Evolutionary conservation across 1,284 basidiomycete species (phyloP).

Genomic region (Microbotryum violaceum): DNA sequence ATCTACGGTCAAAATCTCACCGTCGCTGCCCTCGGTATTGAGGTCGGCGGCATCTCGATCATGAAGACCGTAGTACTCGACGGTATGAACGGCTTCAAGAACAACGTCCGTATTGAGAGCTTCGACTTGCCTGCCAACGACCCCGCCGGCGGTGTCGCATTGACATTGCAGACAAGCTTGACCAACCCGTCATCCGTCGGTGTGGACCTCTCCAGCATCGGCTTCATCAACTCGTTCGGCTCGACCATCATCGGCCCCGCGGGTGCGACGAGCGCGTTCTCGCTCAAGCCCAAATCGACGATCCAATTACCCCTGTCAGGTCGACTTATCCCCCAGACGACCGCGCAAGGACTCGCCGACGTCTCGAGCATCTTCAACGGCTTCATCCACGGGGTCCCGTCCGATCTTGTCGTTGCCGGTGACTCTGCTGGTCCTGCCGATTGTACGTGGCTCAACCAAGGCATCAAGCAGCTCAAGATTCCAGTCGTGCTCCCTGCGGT

Average conservation of each 20-base stretch:
- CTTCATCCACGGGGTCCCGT: conserved; percentile 62
- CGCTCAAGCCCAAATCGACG: conserved; percentile 52
- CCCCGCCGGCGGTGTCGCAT: conserved; percentile 63
- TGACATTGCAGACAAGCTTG: conserved; percentile 57
- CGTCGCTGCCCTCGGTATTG: conserved; percentile 46
- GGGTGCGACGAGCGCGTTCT: conserved; percentile 49
- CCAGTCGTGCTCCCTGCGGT: conserved; percentile 58
- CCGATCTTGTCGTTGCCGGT: conserved; percentile 56
- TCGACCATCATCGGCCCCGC: conserved; percentile 56
- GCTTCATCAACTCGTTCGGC: conserved; percentile 55
- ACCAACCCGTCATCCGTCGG: conserved; percentile 71
- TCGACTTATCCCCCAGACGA: conserved; percentile 57
- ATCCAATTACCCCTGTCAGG: conserved; percentile 55
- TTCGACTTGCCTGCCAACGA: conserved; percentile 68
- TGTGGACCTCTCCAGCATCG: conserved; percentile 56
- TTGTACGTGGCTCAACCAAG: conserved; percentile 65
- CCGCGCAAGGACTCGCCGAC: conserved; percentile 49
- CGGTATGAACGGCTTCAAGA: conserved; percentile 62
- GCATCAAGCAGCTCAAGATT: conserved; percentile 59
- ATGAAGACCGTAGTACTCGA: conserved; percentile 55
- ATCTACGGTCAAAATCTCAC: conserved; percentile 61
- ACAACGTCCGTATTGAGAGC: conserved; percentile 56
- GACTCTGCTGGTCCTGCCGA: conserved; percentile 56
- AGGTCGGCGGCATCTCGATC: conserved; percentile 41
- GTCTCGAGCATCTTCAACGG: conserved; percentile 65